Percentiles rank a stretch among this genome's conserved stretches.
These are phyloP conservation scores for Aspergillus sergii DNA, from an alignment of 2,329 filamentous ascomycete genomes.

Conservation along the genomic window DNA sequence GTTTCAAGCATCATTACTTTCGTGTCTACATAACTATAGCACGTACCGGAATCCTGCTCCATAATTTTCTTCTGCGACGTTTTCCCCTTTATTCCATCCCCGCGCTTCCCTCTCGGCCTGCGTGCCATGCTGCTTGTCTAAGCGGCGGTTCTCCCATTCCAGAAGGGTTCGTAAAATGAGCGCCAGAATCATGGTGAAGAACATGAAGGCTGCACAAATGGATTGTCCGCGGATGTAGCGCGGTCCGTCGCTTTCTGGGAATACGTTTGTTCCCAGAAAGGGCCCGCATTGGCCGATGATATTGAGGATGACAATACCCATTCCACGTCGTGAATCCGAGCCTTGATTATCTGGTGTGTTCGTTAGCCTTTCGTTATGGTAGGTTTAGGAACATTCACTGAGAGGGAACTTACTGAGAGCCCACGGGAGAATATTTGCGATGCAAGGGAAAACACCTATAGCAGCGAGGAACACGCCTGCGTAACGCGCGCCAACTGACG, in stretches of 20 bases:
- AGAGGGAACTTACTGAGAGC: slow-evolving; percentile 52
- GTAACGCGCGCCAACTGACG: slow-evolving; percentile 54
- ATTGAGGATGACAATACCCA: slow-evolving; percentile 69
- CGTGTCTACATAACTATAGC: slow-evolving; percentile 24
- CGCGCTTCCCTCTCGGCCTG: slow-evolving; percentile 19
- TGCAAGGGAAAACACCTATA: slow-evolving; percentile 66
- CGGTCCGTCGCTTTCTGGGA: slow-evolving; percentile 54
- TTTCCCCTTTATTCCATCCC: slow-evolving; percentile 17
- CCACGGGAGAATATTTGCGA: slow-evolving; percentile 72
- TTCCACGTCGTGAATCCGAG: slow-evolving; percentile 67
- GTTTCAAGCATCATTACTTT: neutral
- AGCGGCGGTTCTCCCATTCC: slow-evolving; percentile 61
- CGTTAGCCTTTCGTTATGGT: neutral
- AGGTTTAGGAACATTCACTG: neutral
- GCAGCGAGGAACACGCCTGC: slow-evolving; percentile 59
- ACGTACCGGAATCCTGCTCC: slow-evolving; percentile 42
- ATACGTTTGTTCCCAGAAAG: slow-evolving; percentile 65
- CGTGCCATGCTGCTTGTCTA: slow-evolving; percentile 54
- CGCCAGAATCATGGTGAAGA: slow-evolving; percentile 61
- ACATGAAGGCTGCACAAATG: slow-evolving; percentile 64
- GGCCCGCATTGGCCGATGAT: slow-evolving; percentile 74
- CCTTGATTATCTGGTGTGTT: slow-evolving; percentile 65
- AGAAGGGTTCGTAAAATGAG: slow-evolving; percentile 57
- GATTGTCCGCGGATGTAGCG: slow-evolving; percentile 58
- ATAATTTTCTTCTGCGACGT: slow-evolving; percentile 44